Evolutionary conservation across 257 asterid genomes (phyloP).

Genomic region (Rhazya stricta): DNA sequence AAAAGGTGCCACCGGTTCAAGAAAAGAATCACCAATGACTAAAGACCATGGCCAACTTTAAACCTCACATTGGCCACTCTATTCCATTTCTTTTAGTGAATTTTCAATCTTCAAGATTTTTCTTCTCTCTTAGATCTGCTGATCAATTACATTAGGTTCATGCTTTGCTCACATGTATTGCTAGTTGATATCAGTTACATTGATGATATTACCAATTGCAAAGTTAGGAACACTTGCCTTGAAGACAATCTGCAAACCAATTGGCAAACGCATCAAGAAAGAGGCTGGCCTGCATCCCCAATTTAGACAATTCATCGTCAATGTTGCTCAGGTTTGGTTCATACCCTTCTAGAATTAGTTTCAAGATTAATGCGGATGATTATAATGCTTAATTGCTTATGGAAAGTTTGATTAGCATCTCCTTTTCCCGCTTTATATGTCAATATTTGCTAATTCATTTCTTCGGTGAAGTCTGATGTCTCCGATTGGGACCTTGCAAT

Average conservation of each 20-base stretch:
- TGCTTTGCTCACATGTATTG: background rate
- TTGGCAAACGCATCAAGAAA: conserved; percentile 72
- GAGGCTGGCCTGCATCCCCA: conserved; percentile 65
- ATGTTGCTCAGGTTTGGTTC: conserved; percentile 63
- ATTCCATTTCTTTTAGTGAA: too few species aligned
- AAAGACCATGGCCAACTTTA: too few species aligned
- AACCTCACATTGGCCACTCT: background rate
- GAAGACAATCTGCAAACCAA: conserved; percentile 70
- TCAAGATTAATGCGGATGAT: background rate
- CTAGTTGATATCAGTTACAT: background rate
- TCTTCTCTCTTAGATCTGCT: background rate
- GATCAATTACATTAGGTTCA: background rate
- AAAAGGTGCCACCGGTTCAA: background rate
- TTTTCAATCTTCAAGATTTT: background rate
- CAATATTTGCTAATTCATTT: background rate
- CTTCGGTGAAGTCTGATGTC: background rate
- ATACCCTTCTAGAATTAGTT: background rate
- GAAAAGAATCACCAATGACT: background rate
- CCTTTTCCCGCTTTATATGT: background rate
- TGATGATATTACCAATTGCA: conserved; percentile 65
- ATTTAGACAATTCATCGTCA: conserved; percentile 63
- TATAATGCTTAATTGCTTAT: background rate
- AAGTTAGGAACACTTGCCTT: conserved; percentile 83
- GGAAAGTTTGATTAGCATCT: background rate
- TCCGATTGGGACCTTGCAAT: background rate